Base-by-base conservation (phyloP, 2,329 filamentous ascomycete species). In the Fusarium staphyleae region DNA sequence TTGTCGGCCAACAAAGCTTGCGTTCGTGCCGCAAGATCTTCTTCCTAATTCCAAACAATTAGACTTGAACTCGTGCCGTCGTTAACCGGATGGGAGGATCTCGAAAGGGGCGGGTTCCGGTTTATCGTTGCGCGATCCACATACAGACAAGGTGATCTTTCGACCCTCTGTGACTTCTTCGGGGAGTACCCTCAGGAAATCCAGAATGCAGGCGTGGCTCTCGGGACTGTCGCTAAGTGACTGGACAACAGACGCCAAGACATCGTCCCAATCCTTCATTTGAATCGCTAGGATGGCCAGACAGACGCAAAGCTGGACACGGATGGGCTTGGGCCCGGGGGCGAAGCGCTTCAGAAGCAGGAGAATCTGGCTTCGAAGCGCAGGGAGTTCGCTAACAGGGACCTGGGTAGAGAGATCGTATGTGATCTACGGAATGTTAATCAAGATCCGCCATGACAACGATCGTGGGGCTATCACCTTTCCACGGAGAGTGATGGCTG, bases 121-220 rank as follows among this genome's bases (percentile, higher is more conserved):
- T 77, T 74, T 76, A 74, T 77, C 72, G 72, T 69, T 77, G 66
- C 74, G 80, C 79, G 81, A 80, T 88, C 87, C 84, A 93, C 91
- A 81, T 95, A 96, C 93, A 86, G 91, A 93, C 78, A 99, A 84
- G 83, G 92, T 96, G 83, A 99, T 97, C 81, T 98, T 99, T 78
- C 95, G 91, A 78, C 95, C 95, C 83, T 99, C 93, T 67, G 91
- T 98, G 71, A 99, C 95, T 83, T 99, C 95, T 81, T 99, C 95
- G 50, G 95, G 95, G 63, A 99, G 87, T 69, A 99, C 93, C 75
- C 91, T 92, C 63, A 99, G 82, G 75, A 99, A 99, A 75, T 99
- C 95, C 70, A 99, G 82, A 69, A 98, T 89, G 74, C 90, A 95
- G 62, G 92, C 86, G 68, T 95, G 86, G 72, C 89, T 91, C 70